These are phyloP conservation scores for Torulaspora delbrueckii DNA, from an alignment of 805 yeast genomes.

Conservation along the genomic window DNA sequence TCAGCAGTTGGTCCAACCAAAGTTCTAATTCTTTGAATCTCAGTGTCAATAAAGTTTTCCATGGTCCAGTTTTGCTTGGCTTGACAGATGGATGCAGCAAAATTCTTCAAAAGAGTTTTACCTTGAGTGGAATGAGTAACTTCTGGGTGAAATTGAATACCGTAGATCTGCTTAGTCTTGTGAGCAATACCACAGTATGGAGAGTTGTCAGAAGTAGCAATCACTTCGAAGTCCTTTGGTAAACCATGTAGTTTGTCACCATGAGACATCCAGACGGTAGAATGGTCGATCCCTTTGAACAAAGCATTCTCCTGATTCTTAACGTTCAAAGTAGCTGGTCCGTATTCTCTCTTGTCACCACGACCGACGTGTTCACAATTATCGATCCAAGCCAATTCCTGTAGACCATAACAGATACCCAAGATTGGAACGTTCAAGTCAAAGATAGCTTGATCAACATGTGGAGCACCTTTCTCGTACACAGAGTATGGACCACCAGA, in stretches of 20 bases:
- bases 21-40: conserved; percentile 83
- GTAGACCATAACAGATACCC: conserved; percentile 99
- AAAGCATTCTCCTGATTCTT: conserved; percentile 62
- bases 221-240: conserved; percentile 82
- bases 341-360: conserved; percentile 97
- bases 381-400: conserved; percentile 96
- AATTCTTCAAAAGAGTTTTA: conserved; percentile 78
- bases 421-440: conserved; percentile 87
- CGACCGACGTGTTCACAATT: conserved; percentile 78
- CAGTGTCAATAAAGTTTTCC: conserved; percentile 96
- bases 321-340: conserved; percentile 86
- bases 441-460: conserved; percentile 92
- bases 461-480: conserved; percentile 92
- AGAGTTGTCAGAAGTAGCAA: conserved; percentile 90
- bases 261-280: conserved; percentile 99
- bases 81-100: conserved; percentile 85
- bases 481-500: conserved; percentile 99
- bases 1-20: conserved; percentile 97
- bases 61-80: conserved; percentile 92
- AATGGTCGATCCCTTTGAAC: conserved; percentile 85
- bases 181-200: conserved; percentile 92
- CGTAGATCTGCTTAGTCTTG: conserved; percentile 68
- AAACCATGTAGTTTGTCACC: conserved; percentile 91
- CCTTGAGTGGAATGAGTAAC: conserved; percentile 95
- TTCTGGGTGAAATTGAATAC: conserved; percentile 99